Base-by-base conservation (phyloP, 495 filamentous ascomycete genomes). In the Pyrenula aspistea region DNA sequence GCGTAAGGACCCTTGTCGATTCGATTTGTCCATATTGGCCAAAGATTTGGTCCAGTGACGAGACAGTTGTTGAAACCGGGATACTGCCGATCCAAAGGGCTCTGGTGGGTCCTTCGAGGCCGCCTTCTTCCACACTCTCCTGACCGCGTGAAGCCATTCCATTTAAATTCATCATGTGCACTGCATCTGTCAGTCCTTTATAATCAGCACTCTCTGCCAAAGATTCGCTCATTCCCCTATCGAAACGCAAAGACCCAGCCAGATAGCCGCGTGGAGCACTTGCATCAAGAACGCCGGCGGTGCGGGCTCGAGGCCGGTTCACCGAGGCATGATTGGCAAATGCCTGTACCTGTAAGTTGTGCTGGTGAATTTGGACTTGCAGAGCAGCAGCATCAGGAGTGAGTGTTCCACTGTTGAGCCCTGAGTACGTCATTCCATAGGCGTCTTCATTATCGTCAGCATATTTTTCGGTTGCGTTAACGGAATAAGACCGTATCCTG, bases 381-480 rank as follows among this genome's bases (percentile, higher is more conserved):
- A 84, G 81, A 20, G 72, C 70, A 56, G 77, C 85, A 54, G 86
- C 84, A n/a, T 83, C 79, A 12, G 83, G 84, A 21, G 91, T 81
- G 56, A 87, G 66, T 10, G 88, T 82, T 12, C 86, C 83, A 52
- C 86, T 86, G 53, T 84, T 87, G 55, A 73, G 66, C 54, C 78
- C 74, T 12, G 76, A 71, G 61, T 83, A 84, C 22, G 70, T 67
- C 57, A 62, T 72, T 54, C 76, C 74, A 57, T 89, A 84, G 48
- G 91, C 89, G 19, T 94, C 86, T 22, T 96, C 92, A 59, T 96
- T 90, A 56, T 95, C 91, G 64, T 87, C 85, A 0, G 87, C 93
- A 64, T 97, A 97, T 70, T 94, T 96, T 67, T 96, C 93, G 68
- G 94, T 96, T 48, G 94, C 93, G 69, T 98, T 97, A 52, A 98